Conservation (phyloP, 2,329 filamentous ascomycete genomes). For the Cercospora citrullina region DNA sequence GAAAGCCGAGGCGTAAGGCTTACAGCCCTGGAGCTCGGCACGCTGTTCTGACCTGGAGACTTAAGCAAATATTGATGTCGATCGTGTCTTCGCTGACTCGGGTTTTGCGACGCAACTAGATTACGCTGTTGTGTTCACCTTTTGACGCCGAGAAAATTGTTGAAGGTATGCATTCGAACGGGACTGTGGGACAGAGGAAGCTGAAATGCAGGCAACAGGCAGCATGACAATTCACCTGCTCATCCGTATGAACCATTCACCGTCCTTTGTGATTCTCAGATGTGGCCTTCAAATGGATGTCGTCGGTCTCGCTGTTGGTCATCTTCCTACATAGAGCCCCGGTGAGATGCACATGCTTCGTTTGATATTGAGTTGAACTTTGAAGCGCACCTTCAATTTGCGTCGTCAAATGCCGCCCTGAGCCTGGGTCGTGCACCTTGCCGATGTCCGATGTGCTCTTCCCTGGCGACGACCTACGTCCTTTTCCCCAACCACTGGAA, state of each 20-base stretch:
- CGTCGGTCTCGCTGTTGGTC: not conserved
- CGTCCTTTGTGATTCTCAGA: not conserved
- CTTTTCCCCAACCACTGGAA: not conserved
- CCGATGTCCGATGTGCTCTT: not conserved
- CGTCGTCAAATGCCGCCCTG: not conserved
- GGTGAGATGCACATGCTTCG: not conserved
- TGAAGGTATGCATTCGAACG: not conserved
- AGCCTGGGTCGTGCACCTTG: not conserved
- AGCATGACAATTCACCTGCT: not conserved
- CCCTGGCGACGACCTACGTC: not conserved
- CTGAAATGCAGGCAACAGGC: not conserved
- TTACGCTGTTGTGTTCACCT: not conserved
- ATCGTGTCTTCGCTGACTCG: not conserved
- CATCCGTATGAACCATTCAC: not conserved
- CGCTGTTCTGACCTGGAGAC: not conserved
- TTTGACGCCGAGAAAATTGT: not conserved
- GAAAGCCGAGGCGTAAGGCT: not conserved
- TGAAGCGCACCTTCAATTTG: not conserved
- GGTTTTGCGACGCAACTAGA: not conserved
- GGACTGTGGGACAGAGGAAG: not conserved
- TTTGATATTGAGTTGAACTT: not conserved
- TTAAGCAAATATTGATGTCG: constrained; percentile 7
- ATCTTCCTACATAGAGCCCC: not conserved
- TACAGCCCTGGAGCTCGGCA: not conserved
- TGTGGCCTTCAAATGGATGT: not conserved